Conservation (phyloP, 73 alveolate genomes). For the Stentor coeruleus region DNA sequence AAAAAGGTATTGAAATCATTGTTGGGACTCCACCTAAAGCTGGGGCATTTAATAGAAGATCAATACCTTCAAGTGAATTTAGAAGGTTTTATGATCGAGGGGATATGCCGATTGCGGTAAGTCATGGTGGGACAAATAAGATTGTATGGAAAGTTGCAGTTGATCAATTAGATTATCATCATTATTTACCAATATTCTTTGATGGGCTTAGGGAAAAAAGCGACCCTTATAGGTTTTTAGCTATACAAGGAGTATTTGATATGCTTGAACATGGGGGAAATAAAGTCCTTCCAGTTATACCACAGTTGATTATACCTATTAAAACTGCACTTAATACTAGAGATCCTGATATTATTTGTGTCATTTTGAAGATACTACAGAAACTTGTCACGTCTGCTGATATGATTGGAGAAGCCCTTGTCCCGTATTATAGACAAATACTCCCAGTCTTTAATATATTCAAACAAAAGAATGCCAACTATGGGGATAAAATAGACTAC, state of each 20-base stretch:
- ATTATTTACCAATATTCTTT: slow-evolving; percentile 97
- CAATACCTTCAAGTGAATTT: slow-evolving; percentile 86
- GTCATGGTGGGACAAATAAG: slow-evolving; percentile 92
- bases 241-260: slow-evolving; percentile 95
- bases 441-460: slow-evolving; percentile 97
- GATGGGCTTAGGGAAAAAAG: slow-evolving; percentile 92
- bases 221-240: slow-evolving; percentile 97
- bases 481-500: slow-evolving; percentile 97
- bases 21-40: slow-evolving; percentile 80
- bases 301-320: slow-evolving; percentile 79
- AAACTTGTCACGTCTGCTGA: slow-evolving; percentile 92
- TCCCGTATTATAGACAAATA: slow-evolving; percentile 99
- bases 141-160: slow-evolving; percentile 94
- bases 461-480: slow-evolving; percentile 86
- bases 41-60: slow-evolving; percentile 83
- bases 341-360: slow-evolving; percentile 93
- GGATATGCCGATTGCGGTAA: slow-evolving; percentile 92
- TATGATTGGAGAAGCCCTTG: slow-evolving; percentile 99
- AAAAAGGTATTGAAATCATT: slow-evolving; percentile 68
- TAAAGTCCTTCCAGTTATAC: slow-evolving; percentile 98
- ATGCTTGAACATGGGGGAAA: slow-evolving; percentile 95
- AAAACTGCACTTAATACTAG: slow-evolving; percentile 95
- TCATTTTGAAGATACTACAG: slow-evolving; percentile 93
- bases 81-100: slow-evolving; percentile 97
- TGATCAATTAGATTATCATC: slow-evolving; percentile 97